phyloP scores from a whole-genome alignment of 2,329 filamentous ascomycete genomes.

The Huntiella omanensis region DNA sequence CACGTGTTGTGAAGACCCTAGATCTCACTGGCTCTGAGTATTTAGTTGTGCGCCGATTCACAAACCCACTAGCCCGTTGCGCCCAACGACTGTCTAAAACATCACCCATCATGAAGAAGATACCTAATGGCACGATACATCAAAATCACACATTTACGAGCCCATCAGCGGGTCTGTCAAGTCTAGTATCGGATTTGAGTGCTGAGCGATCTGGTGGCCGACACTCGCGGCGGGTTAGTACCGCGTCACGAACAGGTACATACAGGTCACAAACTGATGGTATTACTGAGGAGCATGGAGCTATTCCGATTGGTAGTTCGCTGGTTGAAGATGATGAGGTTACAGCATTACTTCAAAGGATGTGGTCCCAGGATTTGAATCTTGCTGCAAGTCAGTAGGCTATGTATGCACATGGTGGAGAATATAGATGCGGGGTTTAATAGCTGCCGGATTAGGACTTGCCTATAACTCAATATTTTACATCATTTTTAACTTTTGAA shows the following conservation, averaged over 20 bases:
- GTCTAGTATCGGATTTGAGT: background rate
- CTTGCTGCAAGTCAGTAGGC: constrained; percentile 31
- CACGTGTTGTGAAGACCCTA: constrained; percentile 43
- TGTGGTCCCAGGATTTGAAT: constrained; percentile 44
- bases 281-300: constrained; percentile 3
- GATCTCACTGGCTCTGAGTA: constrained; percentile 57
- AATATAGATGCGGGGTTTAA: no score
- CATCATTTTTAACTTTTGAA: no score
- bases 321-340: constrained; percentile 30
- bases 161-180: no score
- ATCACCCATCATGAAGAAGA: background rate
- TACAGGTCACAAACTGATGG: constrained; percentile 6
- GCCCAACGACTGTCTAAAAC: constrained; percentile 23
- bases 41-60: constrained; percentile 52
- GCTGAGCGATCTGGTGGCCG: background rate
- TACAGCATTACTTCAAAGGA: constrained; percentile 31
- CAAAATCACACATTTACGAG: no score
- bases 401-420: no score
- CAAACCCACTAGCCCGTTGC: constrained; percentile 49
- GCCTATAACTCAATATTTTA: no score
- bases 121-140: no score
- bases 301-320: background rate
- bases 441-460: no score
- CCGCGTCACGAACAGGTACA: constrained; percentile 22
- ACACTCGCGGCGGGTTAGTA: constrained; percentile 4